Evolutionary conservation across 108 stramenopile genomes (phyloP), one percentile per base, ranked within the genome.

Genomic region (Heterococcus sp.): DNA sequence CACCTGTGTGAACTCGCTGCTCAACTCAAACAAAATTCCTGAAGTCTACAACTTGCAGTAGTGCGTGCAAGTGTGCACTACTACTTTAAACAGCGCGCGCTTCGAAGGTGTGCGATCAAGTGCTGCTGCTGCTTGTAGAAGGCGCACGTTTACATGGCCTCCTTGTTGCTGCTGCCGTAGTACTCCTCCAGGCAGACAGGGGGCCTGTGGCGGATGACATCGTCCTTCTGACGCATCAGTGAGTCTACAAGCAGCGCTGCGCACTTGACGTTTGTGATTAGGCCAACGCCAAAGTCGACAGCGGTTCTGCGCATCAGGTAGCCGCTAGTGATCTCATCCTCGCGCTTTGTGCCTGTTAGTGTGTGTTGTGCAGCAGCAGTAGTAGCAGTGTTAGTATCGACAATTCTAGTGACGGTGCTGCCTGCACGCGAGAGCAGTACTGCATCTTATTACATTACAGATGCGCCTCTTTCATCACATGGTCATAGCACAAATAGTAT

Each of bases 201-300:
- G 63, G 66, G 28, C 26, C 65, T 8, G n/a, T 35, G 83, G 40
- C 36, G 75, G 5, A 27, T 14, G 30, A 63, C 66, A 29, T 79
- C 68, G 2, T 1, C 29, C 63, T 73, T 76, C 35, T 32, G 36
- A 35, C 75, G 38, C n/a, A 68, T 35, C 73, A 90, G 64, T 32
- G 87, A 83, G 40, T 86, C 83, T 32, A 65, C 85, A 28, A 90
- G 84, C 30, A 89, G 68, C 8, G 58, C 29, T 14, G 90, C 89
- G 71, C 87, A 88, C 84, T 90, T 90, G 38, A 88, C 65, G 78
- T 90, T 90, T 28, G 90, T 90, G 39, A 89, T 58, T 1, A 90
- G 87, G 36, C 66, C 36, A 3, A 87, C 78, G 65, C 89, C 90
- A 68, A 87, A 90, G 82, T 89, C 89, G 1, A 90, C 89, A 37